phyloP scores from a whole-genome alignment of 306 rosid genomes.

The Leucaena leucocephala region DNA sequence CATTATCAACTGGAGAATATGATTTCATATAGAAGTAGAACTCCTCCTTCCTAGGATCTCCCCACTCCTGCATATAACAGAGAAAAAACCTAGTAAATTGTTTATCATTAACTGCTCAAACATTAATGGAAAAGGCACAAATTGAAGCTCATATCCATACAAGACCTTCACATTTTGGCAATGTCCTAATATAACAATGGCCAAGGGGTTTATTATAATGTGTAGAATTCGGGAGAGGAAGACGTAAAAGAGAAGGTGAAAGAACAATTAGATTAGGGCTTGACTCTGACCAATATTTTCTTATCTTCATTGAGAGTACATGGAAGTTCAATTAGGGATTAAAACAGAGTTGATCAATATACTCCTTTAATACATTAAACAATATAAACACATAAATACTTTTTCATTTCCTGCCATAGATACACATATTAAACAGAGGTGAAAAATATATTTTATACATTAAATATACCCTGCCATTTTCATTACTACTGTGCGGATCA shows the following conservation, averaged over 20 bases:
- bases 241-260: not conserved
- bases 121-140: not conserved
- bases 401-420: not conserved
- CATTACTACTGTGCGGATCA: not conserved
- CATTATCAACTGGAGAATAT: conserved; percentile 94
- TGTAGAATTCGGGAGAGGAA: not conserved
- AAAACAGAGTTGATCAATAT: too few species aligned
- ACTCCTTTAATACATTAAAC: too few species aligned
- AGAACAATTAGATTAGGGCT: not conserved
- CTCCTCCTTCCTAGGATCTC: conserved; percentile 91
- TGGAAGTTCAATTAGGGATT: too few species aligned
- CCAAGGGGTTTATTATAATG: conserved; percentile 3
- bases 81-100: conserved; percentile 20
- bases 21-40: conserved; percentile 96
- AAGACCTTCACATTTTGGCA: not conserved
- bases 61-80: conserved; percentile 86
- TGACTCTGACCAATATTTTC: not conserved
- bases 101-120: conserved; percentile 20
- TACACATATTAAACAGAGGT: not conserved
- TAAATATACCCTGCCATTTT: not conserved
- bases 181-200: conserved; percentile 14
- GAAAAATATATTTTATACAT: too few species aligned
- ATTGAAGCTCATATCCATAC: not conserved
- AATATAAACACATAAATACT: too few species aligned
- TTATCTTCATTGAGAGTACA: not conserved